Conservation (phyloP, 2,329 filamentous ascomycete species). For the Botryotinia narcissicola region DNA sequence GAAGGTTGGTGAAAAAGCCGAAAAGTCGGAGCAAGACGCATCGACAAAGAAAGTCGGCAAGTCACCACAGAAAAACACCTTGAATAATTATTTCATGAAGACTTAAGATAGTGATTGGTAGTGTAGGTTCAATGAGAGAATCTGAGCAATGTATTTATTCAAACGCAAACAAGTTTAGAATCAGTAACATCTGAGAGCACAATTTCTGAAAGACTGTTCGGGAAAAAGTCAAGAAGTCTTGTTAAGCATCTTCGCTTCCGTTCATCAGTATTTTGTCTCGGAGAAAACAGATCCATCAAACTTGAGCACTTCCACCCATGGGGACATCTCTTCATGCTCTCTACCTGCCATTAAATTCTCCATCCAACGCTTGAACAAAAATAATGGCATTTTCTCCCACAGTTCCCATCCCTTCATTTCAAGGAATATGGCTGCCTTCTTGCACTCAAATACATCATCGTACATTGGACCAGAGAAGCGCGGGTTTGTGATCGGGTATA, state of each 20-base stretch:
- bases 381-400: neutral
- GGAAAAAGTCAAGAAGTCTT: neutral
- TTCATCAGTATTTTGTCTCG: neutral
- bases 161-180: neutral
- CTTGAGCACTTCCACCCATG: neutral
- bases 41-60: slow-evolving; percentile 41
- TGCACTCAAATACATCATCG: neutral
- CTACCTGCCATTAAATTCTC: slow-evolving; percentile 9
- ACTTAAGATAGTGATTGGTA: slow-evolving; percentile 16
- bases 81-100: slow-evolving; percentile 55
- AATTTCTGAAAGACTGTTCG: neutral
- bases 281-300: neutral
- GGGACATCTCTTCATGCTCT: neutral
- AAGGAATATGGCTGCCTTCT: neutral
- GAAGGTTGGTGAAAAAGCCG: slow-evolving; percentile 54
- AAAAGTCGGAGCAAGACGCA: slow-evolving; percentile 38
- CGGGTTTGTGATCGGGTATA: neutral
- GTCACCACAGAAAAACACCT: slow-evolving; percentile 50
- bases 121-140: neutral
- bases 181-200: neutral
- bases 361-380: slow-evolving; percentile 8
- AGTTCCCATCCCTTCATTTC: neutral
- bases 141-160: neutral
- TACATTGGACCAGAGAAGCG: neutral
- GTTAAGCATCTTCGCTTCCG: neutral